Evolutionary conservation across 306 rosid species (phyloP).

Genomic region (Lathyrus aphaca): DNA sequence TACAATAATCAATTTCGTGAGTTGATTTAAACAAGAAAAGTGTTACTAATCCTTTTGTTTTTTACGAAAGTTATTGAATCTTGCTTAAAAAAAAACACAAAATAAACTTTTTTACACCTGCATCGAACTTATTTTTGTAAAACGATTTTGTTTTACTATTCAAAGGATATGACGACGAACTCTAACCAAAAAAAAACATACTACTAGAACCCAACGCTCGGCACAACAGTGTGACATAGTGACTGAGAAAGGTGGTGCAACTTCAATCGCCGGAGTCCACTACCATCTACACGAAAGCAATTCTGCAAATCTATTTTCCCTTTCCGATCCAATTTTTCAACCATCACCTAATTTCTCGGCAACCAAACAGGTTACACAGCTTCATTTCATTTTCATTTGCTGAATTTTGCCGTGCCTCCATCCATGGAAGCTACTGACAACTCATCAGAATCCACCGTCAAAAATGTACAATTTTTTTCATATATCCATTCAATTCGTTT

Average conservation of each 20-base stretch:
- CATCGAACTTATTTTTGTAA: too few relatives aligned
- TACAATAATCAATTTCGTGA: too few relatives aligned
- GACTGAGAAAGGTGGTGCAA: conserved; percentile 23
- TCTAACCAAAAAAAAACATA: too few relatives aligned
- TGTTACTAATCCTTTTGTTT: too few relatives aligned
- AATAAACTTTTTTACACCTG: too few relatives aligned
- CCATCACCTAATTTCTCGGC: background rate
- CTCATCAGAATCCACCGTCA: conserved; percentile 46
- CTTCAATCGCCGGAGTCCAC: conserved; percentile 12
- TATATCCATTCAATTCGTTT: conserved; percentile 8
- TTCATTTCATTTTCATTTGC: conserved; percentile 30
- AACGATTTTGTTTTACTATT: too few relatives aligned
- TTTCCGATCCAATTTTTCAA: background rate
- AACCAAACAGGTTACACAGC: conserved; percentile 14
- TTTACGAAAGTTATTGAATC: too few relatives aligned
- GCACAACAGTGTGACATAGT: background rate
- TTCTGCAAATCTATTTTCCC: conserved; percentile 6
- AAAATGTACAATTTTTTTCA: conserved; percentile 39
- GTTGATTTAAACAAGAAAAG: too few relatives aligned
- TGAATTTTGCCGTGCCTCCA: conserved; percentile 29
- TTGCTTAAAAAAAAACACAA: too few relatives aligned
- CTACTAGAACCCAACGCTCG: background rate
- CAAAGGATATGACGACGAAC: too few relatives aligned
- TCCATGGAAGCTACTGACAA: conserved; percentile 52
- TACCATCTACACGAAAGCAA: conserved; percentile 2